phyloP scores from a whole-genome alignment of 1,284 basidiomycete genomes.

The Termitomyces sp. region DNA sequence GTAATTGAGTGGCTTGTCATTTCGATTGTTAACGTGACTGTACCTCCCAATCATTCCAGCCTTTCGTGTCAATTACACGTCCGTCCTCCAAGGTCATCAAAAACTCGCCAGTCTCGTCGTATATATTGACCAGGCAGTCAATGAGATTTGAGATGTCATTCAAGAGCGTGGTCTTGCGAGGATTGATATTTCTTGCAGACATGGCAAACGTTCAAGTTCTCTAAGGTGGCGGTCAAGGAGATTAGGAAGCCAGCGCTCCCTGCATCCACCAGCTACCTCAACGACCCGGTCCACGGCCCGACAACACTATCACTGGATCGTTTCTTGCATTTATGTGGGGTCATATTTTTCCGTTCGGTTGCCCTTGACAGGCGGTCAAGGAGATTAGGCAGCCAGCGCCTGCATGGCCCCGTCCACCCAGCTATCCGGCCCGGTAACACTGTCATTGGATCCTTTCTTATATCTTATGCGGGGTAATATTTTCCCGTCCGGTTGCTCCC shows the following conservation, averaged over 20 bases:
- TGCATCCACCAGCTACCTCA: not conserved
- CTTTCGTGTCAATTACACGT: constrained; percentile 60
- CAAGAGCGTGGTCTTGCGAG: constrained; percentile 28
- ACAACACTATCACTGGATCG: constrained; percentile 5
- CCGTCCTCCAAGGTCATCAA: constrained; percentile 51
- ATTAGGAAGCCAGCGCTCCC: too few species aligned
- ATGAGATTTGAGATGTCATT: constrained; percentile 43
- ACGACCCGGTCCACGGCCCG: constrained; percentile 12
- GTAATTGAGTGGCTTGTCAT: not conserved
- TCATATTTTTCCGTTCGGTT: constrained; percentile 2
- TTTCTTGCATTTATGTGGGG: constrained; percentile 3
- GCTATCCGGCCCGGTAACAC: constrained; percentile 14
- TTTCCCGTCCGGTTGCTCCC: not conserved
- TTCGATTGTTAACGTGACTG: constrained; percentile 8
- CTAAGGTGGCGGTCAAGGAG: not conserved
- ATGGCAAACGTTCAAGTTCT: constrained; percentile 14
- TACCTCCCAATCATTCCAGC: constrained; percentile 62
- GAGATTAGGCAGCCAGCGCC: not conserved
- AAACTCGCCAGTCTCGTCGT: constrained; percentile 55
- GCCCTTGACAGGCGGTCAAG: too few species aligned
- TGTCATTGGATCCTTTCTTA: constrained; percentile 6
- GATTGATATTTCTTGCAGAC: constrained; percentile 30
- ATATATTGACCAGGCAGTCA: constrained; percentile 55
- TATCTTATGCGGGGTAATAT: constrained; percentile 4
- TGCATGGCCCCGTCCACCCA: too few species aligned